Base-by-base conservation (phyloP, 148 eudicot genomes). In the Cornus kousa region DNA sequence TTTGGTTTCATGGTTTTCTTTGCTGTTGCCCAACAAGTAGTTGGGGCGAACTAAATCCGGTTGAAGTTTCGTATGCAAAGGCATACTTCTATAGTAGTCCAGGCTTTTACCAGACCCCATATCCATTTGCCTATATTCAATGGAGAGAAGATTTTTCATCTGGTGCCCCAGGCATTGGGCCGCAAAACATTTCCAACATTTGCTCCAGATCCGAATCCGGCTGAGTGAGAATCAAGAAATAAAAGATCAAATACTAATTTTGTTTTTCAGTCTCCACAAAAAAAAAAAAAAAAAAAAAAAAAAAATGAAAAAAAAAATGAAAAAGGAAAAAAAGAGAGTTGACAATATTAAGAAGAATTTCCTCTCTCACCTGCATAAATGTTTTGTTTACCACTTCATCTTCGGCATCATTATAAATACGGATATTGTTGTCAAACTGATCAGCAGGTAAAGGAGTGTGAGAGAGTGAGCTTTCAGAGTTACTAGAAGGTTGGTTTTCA, bases 201-300 rank as follows among this genome's bases (percentile, higher is more conserved):
- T 87, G 82, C 48, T 87, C 87, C 62, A 88, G 48, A 65, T 86
- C 86, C 7, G 85, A 82, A 84, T 92, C 87, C 77, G 76, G 87
- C 99, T 95, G 89, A 62, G 19, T 17, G 19, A 72, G 85, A n/a
- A 59, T 20, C 50, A 40, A 67, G 23, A 60, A 24, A 39, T 70
- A 69, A 72, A 2, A 43, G 32, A 10, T 16, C 40, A 77, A 71
- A 32, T 39, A 55, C 64, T 35, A 23, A 31, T 79, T 46, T n/a
- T 12, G 37, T 4, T 23, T 33, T 39, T 9, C 55, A 7, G 7
- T 12, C 70, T 37, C 20, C 17, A 23, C 50, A 4, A 19, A n/a
- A 62, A 17, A 62, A 3, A 7, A 62, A n/a, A n/a, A n/a, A n/a
- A n/a, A n/a, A n/a, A n/a, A n/a, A n/a, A n/a, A n/a, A n/a, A n/a